Conservation (phyloP, 2,329 filamentous ascomycete species). For the Trichoderma sp. region DNA sequence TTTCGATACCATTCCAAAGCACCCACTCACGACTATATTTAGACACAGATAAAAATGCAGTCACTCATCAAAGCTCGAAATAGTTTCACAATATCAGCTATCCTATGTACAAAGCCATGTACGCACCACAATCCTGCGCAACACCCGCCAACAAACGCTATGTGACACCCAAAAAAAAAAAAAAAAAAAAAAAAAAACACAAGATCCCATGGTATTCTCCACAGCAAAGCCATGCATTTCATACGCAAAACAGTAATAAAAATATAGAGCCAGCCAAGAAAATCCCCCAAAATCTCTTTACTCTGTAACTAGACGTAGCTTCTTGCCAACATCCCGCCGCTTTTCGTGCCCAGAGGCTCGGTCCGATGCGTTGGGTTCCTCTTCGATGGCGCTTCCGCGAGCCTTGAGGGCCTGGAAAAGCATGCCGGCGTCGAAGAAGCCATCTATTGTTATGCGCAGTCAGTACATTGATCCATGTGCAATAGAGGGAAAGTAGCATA, state of each 20-base stretch:
- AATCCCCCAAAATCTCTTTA: neutral
- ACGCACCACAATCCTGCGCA: neutral
- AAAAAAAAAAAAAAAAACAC: too few relatives aligned
- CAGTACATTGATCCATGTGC: slow-evolving; percentile 25
- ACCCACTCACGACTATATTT: neutral
- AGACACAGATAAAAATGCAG: neutral
- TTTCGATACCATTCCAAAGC: too few relatives aligned
- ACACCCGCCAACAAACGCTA: slow-evolving; percentile 1
- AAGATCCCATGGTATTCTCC: neutral
- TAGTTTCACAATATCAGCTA: neutral
- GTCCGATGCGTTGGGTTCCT: slow-evolving; percentile 54
- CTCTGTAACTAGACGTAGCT: slow-evolving; percentile 47
- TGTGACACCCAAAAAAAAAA: neutral
- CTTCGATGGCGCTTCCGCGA: slow-evolving; percentile 53
- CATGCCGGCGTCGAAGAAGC: slow-evolving; percentile 97
- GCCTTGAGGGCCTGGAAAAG: slow-evolving; percentile 82
- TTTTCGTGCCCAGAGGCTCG: slow-evolving; percentile 56
- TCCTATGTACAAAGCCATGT: neutral
- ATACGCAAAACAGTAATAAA: neutral
- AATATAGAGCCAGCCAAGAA: neutral
- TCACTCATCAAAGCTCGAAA: neutral
- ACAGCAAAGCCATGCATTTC: neutral
- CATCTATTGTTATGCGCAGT: slow-evolving; percentile 59
- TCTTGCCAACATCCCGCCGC: slow-evolving; percentile 70
- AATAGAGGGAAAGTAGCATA: neutral